phyloP scores from a whole-genome alignment of 768 basidiomycete species.

The Daedaleopsis nitida region DNA sequence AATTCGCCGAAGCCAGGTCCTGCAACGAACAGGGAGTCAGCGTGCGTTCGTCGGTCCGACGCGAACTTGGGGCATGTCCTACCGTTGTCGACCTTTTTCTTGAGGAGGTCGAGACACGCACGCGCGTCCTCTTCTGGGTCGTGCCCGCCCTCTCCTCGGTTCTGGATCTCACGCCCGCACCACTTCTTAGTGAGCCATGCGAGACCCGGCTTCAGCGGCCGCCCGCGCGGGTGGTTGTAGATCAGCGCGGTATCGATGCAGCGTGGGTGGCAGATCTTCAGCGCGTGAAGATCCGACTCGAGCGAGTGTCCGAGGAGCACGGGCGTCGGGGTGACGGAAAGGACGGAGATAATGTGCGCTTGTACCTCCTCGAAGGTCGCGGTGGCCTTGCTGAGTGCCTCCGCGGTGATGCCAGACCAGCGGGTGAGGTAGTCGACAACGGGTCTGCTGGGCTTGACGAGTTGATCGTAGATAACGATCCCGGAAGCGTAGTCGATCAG shows the following conservation, averaged over 20 bases:
- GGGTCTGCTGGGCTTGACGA: conserved; percentile 86
- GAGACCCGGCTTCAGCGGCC: conserved; percentile 91
- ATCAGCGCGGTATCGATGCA: conserved; percentile 91
- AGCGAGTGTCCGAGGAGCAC: conserved; percentile 95
- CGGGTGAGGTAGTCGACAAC: conserved; percentile 92
- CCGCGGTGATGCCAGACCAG: conserved; percentile 92
- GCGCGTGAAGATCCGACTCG: conserved; percentile 88
- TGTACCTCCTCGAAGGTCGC: conserved; percentile 85
- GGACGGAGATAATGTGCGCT: conserved; percentile 59
- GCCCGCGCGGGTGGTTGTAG: conserved; percentile 91
- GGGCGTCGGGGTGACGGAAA: conserved; percentile 60
- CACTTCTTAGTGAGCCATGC: conserved; percentile 98
- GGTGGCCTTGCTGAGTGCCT: conserved; percentile 64
- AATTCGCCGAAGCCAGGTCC: conserved; percentile 84
- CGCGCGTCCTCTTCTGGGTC: conserved; percentile 94
- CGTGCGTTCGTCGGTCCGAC: not conserved
- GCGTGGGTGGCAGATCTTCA: conserved; percentile 82
- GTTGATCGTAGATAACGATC: conserved; percentile 79
- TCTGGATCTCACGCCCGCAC: conserved; percentile 89
- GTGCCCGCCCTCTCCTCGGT: conserved; percentile 81
- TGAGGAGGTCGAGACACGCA: conserved; percentile 82
- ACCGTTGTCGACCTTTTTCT: conserved; percentile 78
- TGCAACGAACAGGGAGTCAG: conserved; percentile 15
- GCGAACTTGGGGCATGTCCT: conserved; percentile 20
- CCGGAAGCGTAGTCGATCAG: conserved; percentile 77